These are phyloP conservation scores for Mucor irregularis DNA, from an alignment of 371 early-diverging fungal genomes.

Conservation along the genomic window DNA sequence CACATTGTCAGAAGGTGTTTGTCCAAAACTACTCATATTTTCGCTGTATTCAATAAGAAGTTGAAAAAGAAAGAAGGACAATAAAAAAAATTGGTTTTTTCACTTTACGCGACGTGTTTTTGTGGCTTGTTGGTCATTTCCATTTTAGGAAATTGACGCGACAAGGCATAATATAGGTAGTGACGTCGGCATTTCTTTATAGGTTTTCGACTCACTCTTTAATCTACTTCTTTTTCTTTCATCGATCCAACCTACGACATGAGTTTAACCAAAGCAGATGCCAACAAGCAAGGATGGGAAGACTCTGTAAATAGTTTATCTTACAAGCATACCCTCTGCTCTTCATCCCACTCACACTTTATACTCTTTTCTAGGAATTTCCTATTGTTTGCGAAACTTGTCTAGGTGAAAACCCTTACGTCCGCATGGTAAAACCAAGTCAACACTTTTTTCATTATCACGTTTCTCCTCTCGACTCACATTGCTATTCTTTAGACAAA, in stretches of 20 bases:
- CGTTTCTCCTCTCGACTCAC: neutral
- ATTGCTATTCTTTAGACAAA: slow-evolving; percentile 79
- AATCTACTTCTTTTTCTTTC: neutral
- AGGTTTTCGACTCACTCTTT: neutral
- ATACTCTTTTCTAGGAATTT: slow-evolving; percentile 58
- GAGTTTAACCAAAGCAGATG: slow-evolving; percentile 66
- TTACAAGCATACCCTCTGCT: neutral
- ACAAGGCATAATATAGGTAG: no score
- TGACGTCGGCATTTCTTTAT: neutral
- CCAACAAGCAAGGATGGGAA: slow-evolving; percentile 76
- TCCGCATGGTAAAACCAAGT: slow-evolving; percentile 95
- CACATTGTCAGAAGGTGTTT: slow-evolving; percentile 23
- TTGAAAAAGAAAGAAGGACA: slow-evolving; percentile 5
- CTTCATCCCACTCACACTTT: neutral
- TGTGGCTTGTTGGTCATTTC: slow-evolving; percentile 1
- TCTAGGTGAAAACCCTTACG: slow-evolving; percentile 95
- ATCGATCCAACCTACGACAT: slow-evolving; percentile 21
- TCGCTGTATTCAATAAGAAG: neutral
- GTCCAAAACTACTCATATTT: slow-evolving; percentile 19
- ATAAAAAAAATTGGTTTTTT: slow-evolving; percentile 4
- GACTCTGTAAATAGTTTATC: slow-evolving; percentile 52
- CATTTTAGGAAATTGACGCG: neutral
- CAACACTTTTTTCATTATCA: no score
- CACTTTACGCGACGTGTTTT: slow-evolving; percentile 13
- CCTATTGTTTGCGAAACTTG: slow-evolving; percentile 96